Evolutionary conservation across 352 stramenopile species (phyloP).

Genomic region (Plasmopara halstedii): DNA sequence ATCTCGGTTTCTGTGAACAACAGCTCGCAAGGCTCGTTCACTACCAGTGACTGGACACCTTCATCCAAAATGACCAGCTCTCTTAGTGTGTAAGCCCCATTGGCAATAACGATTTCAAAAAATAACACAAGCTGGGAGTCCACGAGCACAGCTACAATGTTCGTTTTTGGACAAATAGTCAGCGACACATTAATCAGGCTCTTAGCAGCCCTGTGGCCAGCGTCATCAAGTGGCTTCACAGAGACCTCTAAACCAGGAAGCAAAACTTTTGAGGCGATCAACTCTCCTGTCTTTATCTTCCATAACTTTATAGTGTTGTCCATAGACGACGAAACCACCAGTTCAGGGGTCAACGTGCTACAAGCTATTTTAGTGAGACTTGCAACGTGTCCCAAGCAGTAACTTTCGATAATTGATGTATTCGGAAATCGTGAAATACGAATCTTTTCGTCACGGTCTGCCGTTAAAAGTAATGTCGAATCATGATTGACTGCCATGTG

Average conservation of each 20-base stretch:
- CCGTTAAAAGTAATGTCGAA: slow-evolving; percentile 55
- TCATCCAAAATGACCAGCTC: slow-evolving; percentile 19
- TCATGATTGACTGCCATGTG: slow-evolving; percentile 51
- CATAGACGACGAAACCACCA: slow-evolving; percentile 65
- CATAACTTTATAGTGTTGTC: slow-evolving; percentile 83
- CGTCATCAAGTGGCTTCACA: slow-evolving; percentile 20
- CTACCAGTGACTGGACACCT: slow-evolving; percentile 27
- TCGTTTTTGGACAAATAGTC: slow-evolving; percentile 42
- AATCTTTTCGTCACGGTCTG: slow-evolving; percentile 80
- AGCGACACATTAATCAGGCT: slow-evolving; percentile 50
- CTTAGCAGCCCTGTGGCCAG: slow-evolving; percentile 26
- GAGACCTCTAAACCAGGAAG: slow-evolving; percentile 25
- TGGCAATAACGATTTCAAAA: slow-evolving; percentile 39
- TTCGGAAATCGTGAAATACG: slow-evolving; percentile 76
- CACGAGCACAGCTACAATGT: slow-evolving; percentile 51
- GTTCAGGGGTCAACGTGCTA: slow-evolving; percentile 33
- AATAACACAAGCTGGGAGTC: slow-evolving; percentile 42
- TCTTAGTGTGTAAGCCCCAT: slow-evolving; percentile 15
- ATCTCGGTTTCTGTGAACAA: slow-evolving; percentile 37
- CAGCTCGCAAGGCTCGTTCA: slow-evolving; percentile 39
- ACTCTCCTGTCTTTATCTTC: slow-evolving; percentile 35
- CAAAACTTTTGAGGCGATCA: slow-evolving; percentile 50
- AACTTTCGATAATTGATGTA: slow-evolving; percentile 67
- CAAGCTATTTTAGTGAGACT: slow-evolving; percentile 55
- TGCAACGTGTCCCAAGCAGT: slow-evolving; percentile 72